Evolutionary conservation across 805 yeast species (phyloP).

Genomic region (Aciculoconidium aculeatum): DNA sequence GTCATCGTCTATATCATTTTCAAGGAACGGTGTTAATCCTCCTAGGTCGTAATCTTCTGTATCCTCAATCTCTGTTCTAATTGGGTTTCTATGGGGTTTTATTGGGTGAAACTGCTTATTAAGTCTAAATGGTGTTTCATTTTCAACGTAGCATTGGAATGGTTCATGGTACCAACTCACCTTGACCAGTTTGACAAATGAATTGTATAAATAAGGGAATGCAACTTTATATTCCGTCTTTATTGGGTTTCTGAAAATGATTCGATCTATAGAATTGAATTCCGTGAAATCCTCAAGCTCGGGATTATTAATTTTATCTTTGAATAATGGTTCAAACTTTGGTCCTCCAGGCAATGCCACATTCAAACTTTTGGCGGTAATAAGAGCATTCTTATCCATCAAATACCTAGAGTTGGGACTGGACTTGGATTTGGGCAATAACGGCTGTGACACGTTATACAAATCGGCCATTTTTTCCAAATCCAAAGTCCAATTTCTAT

Average conservation of each 20-base stretch:
- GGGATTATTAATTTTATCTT: slow-evolving; percentile 50
- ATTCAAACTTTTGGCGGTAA: slow-evolving; percentile 88
- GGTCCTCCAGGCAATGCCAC: slow-evolving; percentile 94
- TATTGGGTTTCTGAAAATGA: slow-evolving; percentile 71
- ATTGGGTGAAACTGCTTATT: slow-evolving; percentile 43
- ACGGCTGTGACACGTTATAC: slow-evolving; percentile 64
- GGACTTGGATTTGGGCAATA: slow-evolving; percentile 47
- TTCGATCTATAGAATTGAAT: slow-evolving; percentile 82
- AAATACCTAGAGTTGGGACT: slow-evolving; percentile 59
- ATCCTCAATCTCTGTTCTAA: slow-evolving; percentile 22
- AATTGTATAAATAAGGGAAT: slow-evolving; percentile 78
- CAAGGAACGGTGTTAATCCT: slow-evolving; percentile 47
- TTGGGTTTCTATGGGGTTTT: slow-evolving; percentile 13
- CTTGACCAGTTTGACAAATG: slow-evolving; percentile 61
- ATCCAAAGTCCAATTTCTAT: slow-evolving; percentile 63
- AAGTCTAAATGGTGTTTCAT: slow-evolving; percentile 30
- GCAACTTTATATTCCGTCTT: slow-evolving; percentile 84
- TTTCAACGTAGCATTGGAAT: slow-evolving; percentile 41
- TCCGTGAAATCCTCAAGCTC: slow-evolving; percentile 78
- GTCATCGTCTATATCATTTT: slow-evolving; percentile 1
- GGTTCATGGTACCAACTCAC: slow-evolving; percentile 64
- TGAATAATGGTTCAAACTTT: slow-evolving; percentile 80
- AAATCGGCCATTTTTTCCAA: slow-evolving; percentile 59
- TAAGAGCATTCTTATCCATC: slow-evolving; percentile 73
- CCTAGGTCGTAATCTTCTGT: slow-evolving; percentile 34